Percentiles rank a stretch among this genome's conserved stretches.
phyloP scores from a whole-genome alignment of 2,329 filamentous ascomycete genomes.

The Colletotrichum tamarilloi region DNA sequence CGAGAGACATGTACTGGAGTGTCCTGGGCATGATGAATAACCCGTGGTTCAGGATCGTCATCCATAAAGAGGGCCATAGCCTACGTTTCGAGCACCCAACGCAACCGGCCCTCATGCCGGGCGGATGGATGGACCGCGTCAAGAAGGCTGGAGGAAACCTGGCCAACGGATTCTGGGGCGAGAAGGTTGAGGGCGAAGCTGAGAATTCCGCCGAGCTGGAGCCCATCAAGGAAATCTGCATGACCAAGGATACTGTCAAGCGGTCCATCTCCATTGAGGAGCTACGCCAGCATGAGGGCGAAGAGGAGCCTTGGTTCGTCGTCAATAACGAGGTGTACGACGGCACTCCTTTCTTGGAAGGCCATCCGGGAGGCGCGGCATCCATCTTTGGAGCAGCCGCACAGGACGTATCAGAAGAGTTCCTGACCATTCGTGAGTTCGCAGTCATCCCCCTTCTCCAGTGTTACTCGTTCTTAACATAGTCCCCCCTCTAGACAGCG shows the following conservation, averaged over 20 bases:
- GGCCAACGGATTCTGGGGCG: conserved; percentile 86
- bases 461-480: not conserved
- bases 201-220: conserved; percentile 57
- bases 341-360: conserved; percentile 82
- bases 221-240: conserved; percentile 74
- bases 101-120: conserved; percentile 78
- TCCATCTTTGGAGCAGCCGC: conserved; percentile 88
- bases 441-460: not conserved
- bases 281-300: conserved; percentile 73
- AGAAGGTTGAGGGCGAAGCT: conserved; percentile 68
- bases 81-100: conserved; percentile 91
- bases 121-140: conserved; percentile 94
- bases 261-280: conserved; percentile 77
- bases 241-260: conserved; percentile 77
- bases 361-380: conserved; percentile 86
- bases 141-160: conserved; percentile 86
- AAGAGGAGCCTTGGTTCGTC: conserved; percentile 84
- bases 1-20: conserved; percentile 95
- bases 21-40: conserved; percentile 99
- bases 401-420: conserved; percentile 86
- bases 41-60: conserved; percentile 87
- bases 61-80: conserved; percentile 70
- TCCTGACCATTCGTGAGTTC: conserved; percentile 86
- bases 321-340: conserved; percentile 91
- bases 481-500: conserved; percentile 72